A percentile compares a stretch with the other conserved stretches of the same genome.
phyloP scores from a whole-genome alignment of 768 basidiomycete species.

The Boletus vinaceobasis region DNA sequence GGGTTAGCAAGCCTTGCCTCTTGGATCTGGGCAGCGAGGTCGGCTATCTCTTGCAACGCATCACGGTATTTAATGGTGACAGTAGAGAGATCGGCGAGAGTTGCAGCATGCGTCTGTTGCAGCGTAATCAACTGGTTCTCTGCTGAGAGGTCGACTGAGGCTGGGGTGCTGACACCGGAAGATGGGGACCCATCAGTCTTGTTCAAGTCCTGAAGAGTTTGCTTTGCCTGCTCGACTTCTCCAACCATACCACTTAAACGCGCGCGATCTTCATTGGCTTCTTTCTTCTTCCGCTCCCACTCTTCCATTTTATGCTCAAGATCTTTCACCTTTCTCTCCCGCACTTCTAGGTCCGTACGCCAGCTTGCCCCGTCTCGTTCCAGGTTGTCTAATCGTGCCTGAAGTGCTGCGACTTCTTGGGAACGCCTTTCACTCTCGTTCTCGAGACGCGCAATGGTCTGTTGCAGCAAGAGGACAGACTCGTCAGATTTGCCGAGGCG shows the following conservation, averaged over 20 bases:
- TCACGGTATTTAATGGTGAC: constrained; percentile 84
- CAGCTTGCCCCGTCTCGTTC: constrained; percentile 76
- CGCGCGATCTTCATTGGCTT: constrained; percentile 60
- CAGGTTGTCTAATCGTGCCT: constrained; percentile 66
- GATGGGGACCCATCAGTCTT: constrained; percentile 30
- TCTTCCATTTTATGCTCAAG: constrained; percentile 77
- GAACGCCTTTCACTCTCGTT: constrained; percentile 70
- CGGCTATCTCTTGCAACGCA: constrained; percentile 88
- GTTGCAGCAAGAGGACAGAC: constrained; percentile 64
- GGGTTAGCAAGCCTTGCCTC: constrained; percentile 72
- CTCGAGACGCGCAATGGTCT: constrained; percentile 74
- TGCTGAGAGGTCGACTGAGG: constrained; percentile 37
- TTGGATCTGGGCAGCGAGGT: constrained; percentile 86
- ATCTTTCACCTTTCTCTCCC: constrained; percentile 71
- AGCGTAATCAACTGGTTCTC: constrained; percentile 67
- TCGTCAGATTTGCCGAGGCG: constrained; percentile 78
- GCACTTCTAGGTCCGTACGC: constrained; percentile 78
- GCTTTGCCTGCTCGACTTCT: constrained; percentile 68
- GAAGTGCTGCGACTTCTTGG: constrained; percentile 66
- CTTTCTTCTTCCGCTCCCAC: constrained; percentile 70
- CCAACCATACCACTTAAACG: constrained; percentile 66
- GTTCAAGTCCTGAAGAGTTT: constrained; percentile 51
- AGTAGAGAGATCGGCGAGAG: constrained; percentile 72
- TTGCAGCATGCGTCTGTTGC: constrained; percentile 79
- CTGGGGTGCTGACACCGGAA: constrained; percentile 29